Evolutionary conservation across 1,284 basidiomycete species (phyloP).

Genomic region (Moesziomyces sp.): DNA sequence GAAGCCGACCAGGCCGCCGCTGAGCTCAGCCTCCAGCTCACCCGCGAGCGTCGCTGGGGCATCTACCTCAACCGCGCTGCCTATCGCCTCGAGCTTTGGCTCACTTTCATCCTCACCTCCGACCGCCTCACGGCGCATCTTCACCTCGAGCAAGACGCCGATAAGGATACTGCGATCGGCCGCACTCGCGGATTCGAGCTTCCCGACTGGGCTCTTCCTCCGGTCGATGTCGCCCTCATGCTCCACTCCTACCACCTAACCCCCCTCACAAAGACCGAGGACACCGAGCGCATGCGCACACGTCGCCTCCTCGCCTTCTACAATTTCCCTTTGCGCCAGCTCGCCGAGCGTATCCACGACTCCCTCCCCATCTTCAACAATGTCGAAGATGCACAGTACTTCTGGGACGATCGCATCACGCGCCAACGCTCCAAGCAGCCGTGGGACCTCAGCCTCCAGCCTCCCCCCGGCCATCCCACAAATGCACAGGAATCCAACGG

Average conservation of each 20-base stretch:
- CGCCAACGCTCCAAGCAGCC: slow-evolving; percentile 31
- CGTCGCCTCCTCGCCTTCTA: slow-evolving; percentile 17
- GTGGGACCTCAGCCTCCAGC: slow-evolving; percentile 37
- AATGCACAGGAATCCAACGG: slow-evolving; percentile 35
- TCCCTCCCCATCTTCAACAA: slow-evolving; percentile 36
- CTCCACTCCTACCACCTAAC: slow-evolving; percentile 54
- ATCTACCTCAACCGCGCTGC: slow-evolving; percentile 51
- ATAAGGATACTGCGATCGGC: background rate
- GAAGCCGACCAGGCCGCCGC: slow-evolving; percentile 24
- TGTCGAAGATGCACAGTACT: slow-evolving; percentile 19
- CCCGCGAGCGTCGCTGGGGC: slow-evolving; percentile 38
- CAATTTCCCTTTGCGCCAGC: slow-evolving; percentile 35
- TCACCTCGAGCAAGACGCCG: background rate
- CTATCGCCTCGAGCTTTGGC: slow-evolving; percentile 51
- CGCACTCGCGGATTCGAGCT: slow-evolving; percentile 12
- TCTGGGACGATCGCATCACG: slow-evolving; percentile 22
- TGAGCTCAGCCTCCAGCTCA: slow-evolving; percentile 25
- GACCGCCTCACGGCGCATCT: slow-evolving; percentile 11
- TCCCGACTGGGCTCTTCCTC: slow-evolving; percentile 44
- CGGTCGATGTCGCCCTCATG: slow-evolving; percentile 54
- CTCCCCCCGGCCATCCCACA: slow-evolving; percentile 32
- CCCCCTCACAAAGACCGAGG: slow-evolving; percentile 34
- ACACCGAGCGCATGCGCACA: slow-evolving; percentile 24
- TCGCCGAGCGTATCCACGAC: slow-evolving; percentile 29
- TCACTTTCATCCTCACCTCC: slow-evolving; percentile 31